Percentiles rank a stretch among this genome's conserved stretches.
Conservation (phyloP, 2,329 filamentous ascomycete species). For the Paracamarosporium sp. region DNA sequence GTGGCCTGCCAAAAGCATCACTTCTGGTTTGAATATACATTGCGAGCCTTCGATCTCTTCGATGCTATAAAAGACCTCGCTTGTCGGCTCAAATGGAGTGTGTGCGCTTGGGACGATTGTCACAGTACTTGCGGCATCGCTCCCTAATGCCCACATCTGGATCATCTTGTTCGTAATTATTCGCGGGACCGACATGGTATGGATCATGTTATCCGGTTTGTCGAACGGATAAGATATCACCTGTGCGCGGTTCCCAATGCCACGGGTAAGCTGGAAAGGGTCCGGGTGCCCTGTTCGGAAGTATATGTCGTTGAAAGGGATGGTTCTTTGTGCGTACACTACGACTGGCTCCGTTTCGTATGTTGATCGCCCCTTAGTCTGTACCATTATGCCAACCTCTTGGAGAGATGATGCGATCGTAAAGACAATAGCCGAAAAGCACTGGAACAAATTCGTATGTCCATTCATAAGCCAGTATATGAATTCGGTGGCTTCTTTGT, state of each 20-base stretch:
- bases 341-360: too few relatives aligned
- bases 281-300: not conserved
- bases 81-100: not conserved
- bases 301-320: too few relatives aligned
- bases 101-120: not conserved
- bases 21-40: not conserved
- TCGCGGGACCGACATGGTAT: not conserved
- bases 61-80: not conserved
- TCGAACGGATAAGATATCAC: not conserved
- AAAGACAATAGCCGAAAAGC: not conserved
- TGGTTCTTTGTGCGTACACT: too few relatives aligned
- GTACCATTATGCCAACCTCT: too few relatives aligned
- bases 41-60: not conserved
- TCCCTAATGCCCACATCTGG: not conserved
- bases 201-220: not conserved
- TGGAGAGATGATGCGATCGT: not conserved
- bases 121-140: not conserved
- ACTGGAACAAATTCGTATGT: too few relatives aligned
- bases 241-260: not conserved
- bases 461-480: not conserved
- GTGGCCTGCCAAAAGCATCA: not conserved
- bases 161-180: not conserved
- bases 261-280: not conserved
- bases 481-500: not conserved
- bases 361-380: too few relatives aligned